Base-by-base conservation (phyloP, 495 filamentous ascomycete genomes). In the Aspergillus coremiiformis region DNA sequence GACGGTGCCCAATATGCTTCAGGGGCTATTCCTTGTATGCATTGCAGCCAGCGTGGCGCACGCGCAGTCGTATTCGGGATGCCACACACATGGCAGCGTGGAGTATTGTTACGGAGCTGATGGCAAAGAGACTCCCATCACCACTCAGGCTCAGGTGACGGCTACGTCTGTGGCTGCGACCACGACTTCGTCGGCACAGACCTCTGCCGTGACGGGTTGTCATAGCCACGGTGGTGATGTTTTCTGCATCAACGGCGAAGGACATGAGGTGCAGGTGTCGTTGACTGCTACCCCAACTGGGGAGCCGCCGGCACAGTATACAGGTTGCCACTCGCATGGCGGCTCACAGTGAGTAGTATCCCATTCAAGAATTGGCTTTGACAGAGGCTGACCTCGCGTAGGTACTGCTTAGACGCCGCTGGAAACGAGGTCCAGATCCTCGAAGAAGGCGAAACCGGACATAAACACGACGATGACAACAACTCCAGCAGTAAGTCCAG, bases 261-360 rank as follows among this genome's bases (percentile, higher is more conserved):
- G 67, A 1, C 63, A 72, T 19, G 71, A 75, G 54, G 65, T 74
- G 33, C 60, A 75, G 12, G 60, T 74, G 1, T 63, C 66, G 4
- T 56, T 70, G n/a, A 52, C 68, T 24, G 53, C 58, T 6, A 76
- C 77, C 12, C 65, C 61, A 1, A 76, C 74, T 0, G 66, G 65
- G 15, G 69, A 71, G 22, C 51, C 75, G 6, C 73, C 75, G 9
- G 62, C 73, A 2, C 55, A 63, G 41, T 82, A 80, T 50, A 76
- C 74, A 0, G 76, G 65, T 5, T 84, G 81, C 30, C 77, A 82
- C 56, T 49, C 59, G 0, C 77, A 79, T 57, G 76, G 59, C 1
- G 60, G 44, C 39, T 64, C 78, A 47, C 65, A 63, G 78, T 80
- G 62, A 53, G 76, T n/a, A n/a, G n/a, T 56, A 1, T 1, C 4